Evolutionary conservation across 495 filamentous ascomycete species (phyloP), one percentile per base, ranked within the genome.

Genomic region (Podospora fimiseda): DNA sequence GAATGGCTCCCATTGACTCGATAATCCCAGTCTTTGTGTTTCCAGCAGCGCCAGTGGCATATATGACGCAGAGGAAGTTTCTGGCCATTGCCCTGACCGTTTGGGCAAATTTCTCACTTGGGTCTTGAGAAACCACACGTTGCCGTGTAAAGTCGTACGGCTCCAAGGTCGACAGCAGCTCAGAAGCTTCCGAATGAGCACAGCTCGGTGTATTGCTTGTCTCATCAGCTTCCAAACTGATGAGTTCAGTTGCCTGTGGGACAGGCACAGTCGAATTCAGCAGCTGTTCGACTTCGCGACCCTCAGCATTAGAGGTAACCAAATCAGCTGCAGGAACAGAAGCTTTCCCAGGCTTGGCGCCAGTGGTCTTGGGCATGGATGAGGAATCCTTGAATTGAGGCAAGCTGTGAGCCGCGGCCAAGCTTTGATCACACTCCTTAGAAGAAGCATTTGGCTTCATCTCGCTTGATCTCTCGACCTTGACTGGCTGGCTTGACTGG

Each of bases 111-210:
- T 5, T 6, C 11, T 5, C 27, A n/a, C n/a, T n/a, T 33, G 27
- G 27, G 27, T 11, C 11, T 33, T 33, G 11, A 14, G 14, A n/a
- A 4, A 6, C 39, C 39, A n/a, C 5, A n/a, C n/a, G n/a, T 6
- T n/a, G 8, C 39, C 5, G 4, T 4, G 13, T 41, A 41, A n/a
- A 18, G 22, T 22, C 24, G 14, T 48, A 40, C 2, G 52, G 36
- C 36, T 56, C 43, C 6, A 51, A 16, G 2, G 33, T 33, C 2
- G 43, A 50, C n/a, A 51, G 16, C 37, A 51, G 18, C 5, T 16
- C 42, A 6, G 16, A 24, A 2, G 42, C 24, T 36, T 56, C 53
- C 0, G 48, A 50, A 9, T 4, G 13, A 18, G 13, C 15, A 13
- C n/a, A 14, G 3, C 19, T 24, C 2, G 22, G 9, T 15, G 21